A percentile compares a stretch with the other conserved stretches of the same genome.
Conservation (phyloP, 495 filamentous ascomycete genomes). For the Trichoderma gamsii region DNA sequence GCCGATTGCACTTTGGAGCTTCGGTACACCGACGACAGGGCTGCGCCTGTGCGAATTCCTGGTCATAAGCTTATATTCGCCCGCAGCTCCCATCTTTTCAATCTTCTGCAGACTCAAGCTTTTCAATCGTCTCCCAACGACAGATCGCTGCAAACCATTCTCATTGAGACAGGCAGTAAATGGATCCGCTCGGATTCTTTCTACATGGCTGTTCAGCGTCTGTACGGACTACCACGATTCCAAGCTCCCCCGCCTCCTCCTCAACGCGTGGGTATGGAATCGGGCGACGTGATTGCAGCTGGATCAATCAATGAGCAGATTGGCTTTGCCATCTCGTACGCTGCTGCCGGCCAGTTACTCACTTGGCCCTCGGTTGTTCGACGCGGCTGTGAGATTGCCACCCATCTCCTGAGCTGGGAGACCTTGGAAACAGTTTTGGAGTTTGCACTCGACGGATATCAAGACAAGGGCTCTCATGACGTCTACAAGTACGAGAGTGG, state of each 20-base stretch:
- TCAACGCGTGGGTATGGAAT: slow-evolving; percentile 20
- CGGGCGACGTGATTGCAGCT: slow-evolving; percentile 22
- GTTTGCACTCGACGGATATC: slow-evolving; percentile 25
- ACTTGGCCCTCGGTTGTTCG: slow-evolving; percentile 37
- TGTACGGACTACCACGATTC: slow-evolving; percentile 44
- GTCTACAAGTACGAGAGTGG: slow-evolving; percentile 29
- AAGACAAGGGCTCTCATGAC: slow-evolving; percentile 16
- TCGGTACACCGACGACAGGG: slow-evolving; percentile 24
- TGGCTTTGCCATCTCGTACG: slow-evolving; percentile 45
- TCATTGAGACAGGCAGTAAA: slow-evolving; percentile 39
- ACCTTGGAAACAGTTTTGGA: slow-evolving; percentile 46
- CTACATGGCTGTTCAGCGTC: slow-evolving; percentile 40
- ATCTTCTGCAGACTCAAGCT: slow-evolving; percentile 24
- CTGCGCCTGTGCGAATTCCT: slow-evolving; percentile 29
- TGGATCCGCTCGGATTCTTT: slow-evolving; percentile 45
- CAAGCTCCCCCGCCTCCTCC: slow-evolving; percentile 19
- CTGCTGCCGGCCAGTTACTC: slow-evolving; percentile 46
- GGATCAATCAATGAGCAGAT: slow-evolving; percentile 36
- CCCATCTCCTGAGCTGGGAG: slow-evolving; percentile 43
- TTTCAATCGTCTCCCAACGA: slow-evolving; percentile 17
- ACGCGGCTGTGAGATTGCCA: slow-evolving; percentile 42
- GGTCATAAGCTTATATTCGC: slow-evolving; percentile 49
- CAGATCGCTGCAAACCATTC: slow-evolving; percentile 32
- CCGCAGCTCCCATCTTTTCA: slow-evolving; percentile 42
- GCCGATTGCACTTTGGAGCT: slow-evolving; percentile 47